phyloP scores from a whole-genome alignment of 2,329 filamentous ascomycete genomes.

The Ceratocystis harringtonii region DNA sequence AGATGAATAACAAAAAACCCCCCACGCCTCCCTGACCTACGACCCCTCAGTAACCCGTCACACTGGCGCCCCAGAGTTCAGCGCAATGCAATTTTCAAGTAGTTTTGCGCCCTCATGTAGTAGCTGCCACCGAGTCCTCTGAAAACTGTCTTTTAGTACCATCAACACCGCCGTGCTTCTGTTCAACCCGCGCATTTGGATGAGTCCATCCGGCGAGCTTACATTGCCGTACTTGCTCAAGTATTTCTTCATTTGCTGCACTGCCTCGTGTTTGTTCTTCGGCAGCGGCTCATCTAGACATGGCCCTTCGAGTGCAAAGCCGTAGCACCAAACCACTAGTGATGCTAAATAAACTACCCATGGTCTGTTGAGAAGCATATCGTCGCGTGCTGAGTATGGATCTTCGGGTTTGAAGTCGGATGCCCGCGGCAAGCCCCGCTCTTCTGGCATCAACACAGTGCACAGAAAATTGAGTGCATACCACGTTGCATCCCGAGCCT shows the following conservation, averaged over 20 bases:
- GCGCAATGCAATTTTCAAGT: conserved; percentile 63
- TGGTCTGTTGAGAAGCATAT: conserved; percentile 76
- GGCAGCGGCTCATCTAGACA: conserved; percentile 40
- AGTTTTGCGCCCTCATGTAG: conserved; percentile 73
- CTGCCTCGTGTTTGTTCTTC: conserved; percentile 47
- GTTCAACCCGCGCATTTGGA: conserved; percentile 60
- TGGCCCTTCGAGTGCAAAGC: conserved; percentile 75
- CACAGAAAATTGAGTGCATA: conserved; percentile 81
- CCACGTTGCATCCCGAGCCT: conserved; percentile 79
- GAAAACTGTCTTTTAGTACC: conserved; percentile 68
- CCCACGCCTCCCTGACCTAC: background rate
- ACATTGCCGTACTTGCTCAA: conserved; percentile 58
- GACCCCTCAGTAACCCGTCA: background rate
- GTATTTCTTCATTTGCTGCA: conserved; percentile 65
- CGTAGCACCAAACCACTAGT: conserved; percentile 89
- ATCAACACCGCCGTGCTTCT: conserved; percentile 67
- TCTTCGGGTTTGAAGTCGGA: conserved; percentile 24
- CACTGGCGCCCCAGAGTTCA: conserved; percentile 26
- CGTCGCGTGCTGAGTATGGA: conserved; percentile 68
- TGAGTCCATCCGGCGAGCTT: conserved; percentile 60
- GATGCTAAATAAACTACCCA: conserved; percentile 94
- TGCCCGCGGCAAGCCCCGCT: conserved; percentile 19
- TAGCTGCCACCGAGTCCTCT: conserved; percentile 76
- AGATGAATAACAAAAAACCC: background rate
- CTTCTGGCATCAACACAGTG: conserved; percentile 59